Conservation (phyloP, 202 grass and related monocot genomes). For the Panicum virgatum region DNA sequence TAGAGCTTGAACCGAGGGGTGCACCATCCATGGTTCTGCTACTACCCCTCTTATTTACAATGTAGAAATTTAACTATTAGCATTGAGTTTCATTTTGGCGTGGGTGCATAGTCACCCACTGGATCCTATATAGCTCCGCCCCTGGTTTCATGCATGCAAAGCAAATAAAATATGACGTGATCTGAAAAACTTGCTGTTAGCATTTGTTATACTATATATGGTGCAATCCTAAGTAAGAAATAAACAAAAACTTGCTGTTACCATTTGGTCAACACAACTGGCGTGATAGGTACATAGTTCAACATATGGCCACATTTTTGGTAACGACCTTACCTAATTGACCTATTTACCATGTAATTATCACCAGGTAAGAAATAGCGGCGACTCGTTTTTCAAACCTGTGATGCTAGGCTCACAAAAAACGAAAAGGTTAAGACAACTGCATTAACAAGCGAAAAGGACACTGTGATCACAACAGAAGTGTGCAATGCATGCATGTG, state of each 20-base stretch:
- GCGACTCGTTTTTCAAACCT: constrained; percentile 5
- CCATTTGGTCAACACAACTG: not conserved
- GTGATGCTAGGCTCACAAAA: not conserved
- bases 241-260: not conserved
- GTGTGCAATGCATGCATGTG: not conserved
- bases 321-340: not conserved
- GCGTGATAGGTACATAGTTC: not conserved
- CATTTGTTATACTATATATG: too few relatives aligned
- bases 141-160: too few relatives aligned
- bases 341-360: not conserved
- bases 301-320: not conserved
- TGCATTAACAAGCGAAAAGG: constrained; percentile 28
- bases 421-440: constrained; percentile 40
- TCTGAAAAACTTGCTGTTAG: too few relatives aligned
- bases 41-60: too few relatives aligned
- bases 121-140: too few relatives aligned
- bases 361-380: not conserved
- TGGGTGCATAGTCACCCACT: too few relatives aligned
- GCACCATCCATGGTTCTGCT: too few relatives aligned
- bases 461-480: not conserved
- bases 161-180: too few relatives aligned
- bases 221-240: not conserved
- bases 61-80: too few relatives aligned
- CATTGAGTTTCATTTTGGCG: too few relatives aligned
- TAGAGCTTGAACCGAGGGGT: too few relatives aligned